These are phyloP conservation scores for Colletotrichum sp. DNA, from an alignment of 2,329 filamentous ascomycete species.

Conservation along the genomic window DNA sequence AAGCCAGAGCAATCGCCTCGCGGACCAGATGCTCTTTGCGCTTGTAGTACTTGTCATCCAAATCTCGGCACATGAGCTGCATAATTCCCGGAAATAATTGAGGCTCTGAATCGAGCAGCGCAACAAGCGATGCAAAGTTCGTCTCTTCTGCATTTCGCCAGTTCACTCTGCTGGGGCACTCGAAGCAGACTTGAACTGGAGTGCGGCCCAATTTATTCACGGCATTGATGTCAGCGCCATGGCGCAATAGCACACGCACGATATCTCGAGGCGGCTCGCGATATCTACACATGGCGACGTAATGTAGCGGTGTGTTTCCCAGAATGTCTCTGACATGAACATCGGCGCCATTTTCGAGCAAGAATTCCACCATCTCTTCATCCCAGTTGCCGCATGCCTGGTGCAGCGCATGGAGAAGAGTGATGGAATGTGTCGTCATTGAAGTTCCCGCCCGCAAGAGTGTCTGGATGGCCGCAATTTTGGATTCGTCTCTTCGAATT, in stretches of 20 bases:
- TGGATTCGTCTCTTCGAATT: not conserved
- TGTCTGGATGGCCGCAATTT: not conserved
- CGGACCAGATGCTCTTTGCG: too few species aligned
- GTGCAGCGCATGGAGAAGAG: not conserved
- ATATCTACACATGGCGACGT: not conserved
- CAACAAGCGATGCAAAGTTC: too few species aligned
- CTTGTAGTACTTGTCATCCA: too few species aligned
- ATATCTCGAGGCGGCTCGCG: not conserved
- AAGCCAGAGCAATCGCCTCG: too few species aligned
- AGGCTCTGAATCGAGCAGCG: too few species aligned
- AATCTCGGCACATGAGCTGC: too few species aligned
- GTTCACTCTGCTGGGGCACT: too few species aligned
- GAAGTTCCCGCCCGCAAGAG: not conserved
- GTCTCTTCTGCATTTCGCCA: too few species aligned
- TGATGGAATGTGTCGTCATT: not conserved
- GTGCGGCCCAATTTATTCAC: not conserved
- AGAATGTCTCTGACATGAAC: not conserved
- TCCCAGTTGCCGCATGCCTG: not conserved
- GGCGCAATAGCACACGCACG: not conserved
- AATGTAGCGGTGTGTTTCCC: not conserved
- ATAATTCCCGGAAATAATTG: too few species aligned
- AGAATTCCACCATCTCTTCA: not conserved
- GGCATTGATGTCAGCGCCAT: not conserved
- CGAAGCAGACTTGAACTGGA: not conserved
- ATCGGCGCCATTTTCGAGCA: fast-evolving